Evolutionary conservation across 192 early-diverging fungal species (phyloP).

Genomic region (Backusella tuberculispora): DNA sequence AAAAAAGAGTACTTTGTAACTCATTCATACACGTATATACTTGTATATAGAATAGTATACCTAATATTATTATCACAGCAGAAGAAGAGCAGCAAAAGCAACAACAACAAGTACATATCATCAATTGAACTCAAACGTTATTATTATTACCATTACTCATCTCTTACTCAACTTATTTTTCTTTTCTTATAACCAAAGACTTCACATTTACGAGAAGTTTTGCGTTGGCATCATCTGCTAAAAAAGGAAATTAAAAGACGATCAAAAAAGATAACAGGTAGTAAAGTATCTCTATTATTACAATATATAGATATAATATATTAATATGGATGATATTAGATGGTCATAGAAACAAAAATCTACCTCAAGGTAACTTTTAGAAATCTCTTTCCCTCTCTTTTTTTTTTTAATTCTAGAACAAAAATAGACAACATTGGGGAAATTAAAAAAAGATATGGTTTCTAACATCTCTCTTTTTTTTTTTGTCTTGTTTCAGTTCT

Average conservation of each 20-base stretch:
- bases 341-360: background rate
- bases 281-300: background rate
- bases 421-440: background rate
- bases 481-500: slow-evolving; percentile 10
- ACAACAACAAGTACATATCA: too few species aligned
- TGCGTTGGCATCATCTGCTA: background rate
- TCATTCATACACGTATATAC: too few species aligned
- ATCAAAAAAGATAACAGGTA: slow-evolving; percentile 4
- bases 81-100: background rate
- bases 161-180: background rate
- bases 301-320: background rate
- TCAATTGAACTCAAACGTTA: background rate
- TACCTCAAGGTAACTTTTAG: slow-evolving; percentile 6
- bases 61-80: background rate
- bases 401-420: background rate
- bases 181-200: background rate
- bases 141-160: background rate
- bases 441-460: background rate
- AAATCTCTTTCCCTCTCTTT: too few species aligned
- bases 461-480: too few species aligned
- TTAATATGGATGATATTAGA: background rate
- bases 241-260: slow-evolving; percentile 6
- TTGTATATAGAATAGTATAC: background rate
- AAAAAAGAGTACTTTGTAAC: too few species aligned
- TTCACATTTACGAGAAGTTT: background rate